Evolutionary conservation across 805 yeast species (phyloP).

Genomic region (Suhomyces vadensis): DNA sequence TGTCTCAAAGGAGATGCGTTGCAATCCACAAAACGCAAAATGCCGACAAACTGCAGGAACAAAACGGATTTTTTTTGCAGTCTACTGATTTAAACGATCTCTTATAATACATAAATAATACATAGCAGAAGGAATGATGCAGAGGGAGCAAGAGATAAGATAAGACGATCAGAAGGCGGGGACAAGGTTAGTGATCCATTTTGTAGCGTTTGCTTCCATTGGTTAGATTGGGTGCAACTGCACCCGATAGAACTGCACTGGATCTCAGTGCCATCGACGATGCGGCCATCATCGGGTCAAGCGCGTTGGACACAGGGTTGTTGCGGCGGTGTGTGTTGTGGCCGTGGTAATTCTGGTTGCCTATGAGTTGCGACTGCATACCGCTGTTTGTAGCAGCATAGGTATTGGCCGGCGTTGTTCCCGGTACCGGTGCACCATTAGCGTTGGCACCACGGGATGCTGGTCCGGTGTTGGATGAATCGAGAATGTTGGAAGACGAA

Average conservation of each 20-base stretch:
- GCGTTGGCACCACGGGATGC: neutral
- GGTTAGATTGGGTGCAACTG: neutral
- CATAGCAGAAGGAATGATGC: constrained; percentile 2
- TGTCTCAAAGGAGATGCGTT: neutral
- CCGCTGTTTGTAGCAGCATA: neutral
- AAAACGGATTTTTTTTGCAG: no score
- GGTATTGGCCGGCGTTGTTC: neutral
- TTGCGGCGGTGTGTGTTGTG: neutral
- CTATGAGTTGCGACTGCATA: constrained; percentile 3
- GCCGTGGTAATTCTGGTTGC: constrained; percentile 2
- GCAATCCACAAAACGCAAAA: neutral
- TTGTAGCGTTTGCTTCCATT: constrained; percentile 8
- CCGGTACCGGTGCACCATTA: neutral
- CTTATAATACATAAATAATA: constrained; percentile 13
- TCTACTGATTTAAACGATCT: constrained; percentile 4
- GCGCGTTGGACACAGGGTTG: neutral
- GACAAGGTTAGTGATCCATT: neutral
- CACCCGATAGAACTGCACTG: neutral
- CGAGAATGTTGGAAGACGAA: neutral
- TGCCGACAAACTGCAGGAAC: no score
- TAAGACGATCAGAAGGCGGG: neutral
- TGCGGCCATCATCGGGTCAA: constrained; percentile 1
- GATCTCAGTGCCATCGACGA: neutral
- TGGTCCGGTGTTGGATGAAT: neutral
- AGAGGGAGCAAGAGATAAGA: neutral